Evolutionary conservation across 2,329 filamentous ascomycete genomes (phyloP), one percentile per base, ranked within the genome.

Genomic region (Epichloe uncinata): DNA sequence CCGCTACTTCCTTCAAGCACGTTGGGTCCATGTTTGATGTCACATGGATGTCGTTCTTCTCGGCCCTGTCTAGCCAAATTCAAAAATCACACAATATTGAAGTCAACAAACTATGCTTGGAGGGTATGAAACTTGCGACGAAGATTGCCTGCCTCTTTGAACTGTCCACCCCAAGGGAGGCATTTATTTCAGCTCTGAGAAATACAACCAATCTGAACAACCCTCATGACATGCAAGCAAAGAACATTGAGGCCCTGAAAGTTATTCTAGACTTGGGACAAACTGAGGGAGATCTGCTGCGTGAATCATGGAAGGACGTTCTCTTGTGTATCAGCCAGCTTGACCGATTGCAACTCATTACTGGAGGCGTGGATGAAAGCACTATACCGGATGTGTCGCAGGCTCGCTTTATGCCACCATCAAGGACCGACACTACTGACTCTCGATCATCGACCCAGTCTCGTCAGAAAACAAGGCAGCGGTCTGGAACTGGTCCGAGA

Each of bases 21-120:
- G 86, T 96, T 46, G 93, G 93, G 0, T 89, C 93, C 0, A 98
- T 98, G 93, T 97, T 98, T 62, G 90, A 95, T 60, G 89, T 95
- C 22, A 94, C 89, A 0, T 98, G 93, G 93, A 98, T 97, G 91
- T 95, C 91, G 9, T 94, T 96, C 66, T 85, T 98, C 61, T 97
- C 91, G 5, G 90, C 90, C 0, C 76, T 98, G 26, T 96, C 91
- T 1, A 90, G 87, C 47, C 87, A 94, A 57, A 90, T 93, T 64
- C 93, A 97, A 59, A 90, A 95, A 62, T 85, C 87, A 0, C 87
- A 95, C 57, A 96, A 96, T 60, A 73, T 95, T 4, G 89, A 96
- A 57, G 87, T 93, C 15, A 90, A 96, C 65, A 88, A 84, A 62
- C 69, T 95, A 6, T 98, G 93, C 60, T 84, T 98, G 60, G 91